phyloP scores from a whole-genome alignment of 2,329 filamentous ascomycete genomes.

The Exophiala sp. region DNA sequence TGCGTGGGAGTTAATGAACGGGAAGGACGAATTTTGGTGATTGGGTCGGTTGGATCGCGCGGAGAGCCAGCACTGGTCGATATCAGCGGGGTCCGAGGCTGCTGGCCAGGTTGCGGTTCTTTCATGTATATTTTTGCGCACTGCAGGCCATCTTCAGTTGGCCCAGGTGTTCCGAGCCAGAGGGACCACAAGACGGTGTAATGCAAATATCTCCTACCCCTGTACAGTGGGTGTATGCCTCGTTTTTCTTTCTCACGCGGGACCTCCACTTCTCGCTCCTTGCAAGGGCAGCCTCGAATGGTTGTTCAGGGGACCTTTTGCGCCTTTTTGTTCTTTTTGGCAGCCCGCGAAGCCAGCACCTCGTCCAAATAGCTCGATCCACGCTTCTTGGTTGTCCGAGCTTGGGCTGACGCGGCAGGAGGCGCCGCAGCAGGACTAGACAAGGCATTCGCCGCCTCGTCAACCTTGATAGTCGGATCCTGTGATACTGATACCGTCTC shows the following conservation, averaged over 20 bases:
- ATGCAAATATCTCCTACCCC: no score
- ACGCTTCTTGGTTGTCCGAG: constrained; percentile 15
- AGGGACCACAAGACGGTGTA: no score
- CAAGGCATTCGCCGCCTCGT: no score
- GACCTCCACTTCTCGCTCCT: no score
- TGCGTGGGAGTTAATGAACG: no score
- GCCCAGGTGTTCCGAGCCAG: no score
- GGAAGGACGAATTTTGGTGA: no score
- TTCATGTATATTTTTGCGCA: background rate
- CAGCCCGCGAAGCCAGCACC: constrained; percentile 25
- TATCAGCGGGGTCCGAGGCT: no score
- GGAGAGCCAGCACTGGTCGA: no score
- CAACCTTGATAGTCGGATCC: background rate
- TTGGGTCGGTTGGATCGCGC: no score
- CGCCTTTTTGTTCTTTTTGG: constrained; percentile 27
- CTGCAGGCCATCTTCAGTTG: background rate
- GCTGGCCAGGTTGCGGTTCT: no score
- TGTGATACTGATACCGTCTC: background rate
- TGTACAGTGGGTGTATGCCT: no score
- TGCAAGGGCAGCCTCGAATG: background rate
- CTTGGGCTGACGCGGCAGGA: background rate
- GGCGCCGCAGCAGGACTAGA: background rate
- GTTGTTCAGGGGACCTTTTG: constrained; percentile 13
- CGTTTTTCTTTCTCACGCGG: background rate
- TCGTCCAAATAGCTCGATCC: constrained; percentile 26